Conservation (phyloP, 1,284 basidiomycete genomes). For the Inonotus hispidus region DNA sequence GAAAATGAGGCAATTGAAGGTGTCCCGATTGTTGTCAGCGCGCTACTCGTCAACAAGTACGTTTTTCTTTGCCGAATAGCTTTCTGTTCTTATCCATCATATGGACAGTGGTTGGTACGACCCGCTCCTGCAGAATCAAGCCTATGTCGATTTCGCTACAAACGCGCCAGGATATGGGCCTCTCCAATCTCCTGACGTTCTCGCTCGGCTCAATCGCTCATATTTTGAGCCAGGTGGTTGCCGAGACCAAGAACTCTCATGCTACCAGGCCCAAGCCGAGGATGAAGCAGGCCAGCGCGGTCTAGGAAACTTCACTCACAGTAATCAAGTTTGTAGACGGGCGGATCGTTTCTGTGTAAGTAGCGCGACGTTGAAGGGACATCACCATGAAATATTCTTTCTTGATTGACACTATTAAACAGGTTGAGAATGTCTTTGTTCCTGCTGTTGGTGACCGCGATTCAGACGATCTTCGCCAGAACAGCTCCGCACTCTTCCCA, state of each 20-base stretch:
- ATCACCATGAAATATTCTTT: background rate
- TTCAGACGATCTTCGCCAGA: slow-evolving; percentile 52
- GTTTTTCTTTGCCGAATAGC: background rate
- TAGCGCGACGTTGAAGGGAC: slow-evolving; percentile 10
- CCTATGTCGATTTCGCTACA: slow-evolving; percentile 55
- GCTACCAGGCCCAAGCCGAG: slow-evolving; percentile 38
- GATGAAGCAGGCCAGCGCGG: slow-evolving; percentile 17
- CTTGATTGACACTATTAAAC: background rate
- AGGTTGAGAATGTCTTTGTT: slow-evolving; percentile 43
- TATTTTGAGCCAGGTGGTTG: slow-evolving; percentile 48
- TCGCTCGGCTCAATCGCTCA: slow-evolving; percentile 42
- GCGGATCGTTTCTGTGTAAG: slow-evolving; percentile 56
- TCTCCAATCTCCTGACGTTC: slow-evolving; percentile 42
- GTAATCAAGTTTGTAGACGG: slow-evolving; percentile 41
- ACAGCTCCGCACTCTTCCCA: slow-evolving; percentile 47
- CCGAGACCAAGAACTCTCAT: slow-evolving; percentile 44
- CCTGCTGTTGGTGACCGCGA: slow-evolving; percentile 51
- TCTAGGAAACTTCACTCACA: slow-evolving; percentile 34
- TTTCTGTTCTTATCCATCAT: background rate
- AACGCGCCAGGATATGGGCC: slow-evolving; percentile 62
- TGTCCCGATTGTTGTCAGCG: slow-evolving; percentile 36
- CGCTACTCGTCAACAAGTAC: slow-evolving; percentile 39
- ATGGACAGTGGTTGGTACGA: slow-evolving; percentile 57
- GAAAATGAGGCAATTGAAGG: slow-evolving; percentile 33
- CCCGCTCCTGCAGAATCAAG: slow-evolving; percentile 54